phyloP scores from a whole-genome alignment of 495 filamentous ascomycete genomes.

The Mycothermus thermophilus region DNA sequence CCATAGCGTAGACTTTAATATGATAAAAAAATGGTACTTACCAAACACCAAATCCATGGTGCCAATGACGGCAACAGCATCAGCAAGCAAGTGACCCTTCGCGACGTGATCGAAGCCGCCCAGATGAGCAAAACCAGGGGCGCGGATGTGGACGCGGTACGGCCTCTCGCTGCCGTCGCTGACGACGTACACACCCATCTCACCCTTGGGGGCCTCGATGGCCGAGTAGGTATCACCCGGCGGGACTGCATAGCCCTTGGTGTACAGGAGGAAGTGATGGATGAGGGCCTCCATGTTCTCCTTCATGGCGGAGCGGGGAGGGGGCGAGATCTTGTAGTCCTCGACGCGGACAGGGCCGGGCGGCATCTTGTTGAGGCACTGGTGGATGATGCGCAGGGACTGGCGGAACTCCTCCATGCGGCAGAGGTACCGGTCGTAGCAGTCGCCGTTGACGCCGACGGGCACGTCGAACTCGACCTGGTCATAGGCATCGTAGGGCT shows the following conservation, averaged over 20 bases:
- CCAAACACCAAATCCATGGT: conserved; percentile 75
- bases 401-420: conserved; percentile 99
- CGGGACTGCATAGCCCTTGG: conserved; percentile 95
- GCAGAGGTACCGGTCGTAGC: conserved; percentile 97
- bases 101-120: conserved; percentile 85
- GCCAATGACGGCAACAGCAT: conserved; percentile 93
- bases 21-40: conserved; percentile 17
- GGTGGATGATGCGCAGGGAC: conserved; percentile 92
- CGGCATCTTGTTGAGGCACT: conserved; percentile 98
- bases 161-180: conserved; percentile 91
- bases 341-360: conserved; percentile 85
- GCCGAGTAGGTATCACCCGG: conserved; percentile 95
- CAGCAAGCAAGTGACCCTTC: conserved; percentile 84
- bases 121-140: conserved; percentile 93
- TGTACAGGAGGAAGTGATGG: conserved; percentile 97
- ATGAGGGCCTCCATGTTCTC: conserved; percentile 99
- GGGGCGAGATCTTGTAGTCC: conserved; percentile 98
- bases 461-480: conserved; percentile 97
- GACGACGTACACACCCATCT: conserved; percentile 98
- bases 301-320: conserved; percentile 96
- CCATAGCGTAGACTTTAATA: background rate
- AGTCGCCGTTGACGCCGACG: conserved; percentile 92
- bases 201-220: conserved; percentile 97
- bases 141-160: conserved; percentile 94
- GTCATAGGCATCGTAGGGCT: conserved; percentile 95